These are phyloP conservation scores for Myotisia sp. DNA, from an alignment of 2,329 filamentous ascomycete genomes.

Conservation along the genomic window DNA sequence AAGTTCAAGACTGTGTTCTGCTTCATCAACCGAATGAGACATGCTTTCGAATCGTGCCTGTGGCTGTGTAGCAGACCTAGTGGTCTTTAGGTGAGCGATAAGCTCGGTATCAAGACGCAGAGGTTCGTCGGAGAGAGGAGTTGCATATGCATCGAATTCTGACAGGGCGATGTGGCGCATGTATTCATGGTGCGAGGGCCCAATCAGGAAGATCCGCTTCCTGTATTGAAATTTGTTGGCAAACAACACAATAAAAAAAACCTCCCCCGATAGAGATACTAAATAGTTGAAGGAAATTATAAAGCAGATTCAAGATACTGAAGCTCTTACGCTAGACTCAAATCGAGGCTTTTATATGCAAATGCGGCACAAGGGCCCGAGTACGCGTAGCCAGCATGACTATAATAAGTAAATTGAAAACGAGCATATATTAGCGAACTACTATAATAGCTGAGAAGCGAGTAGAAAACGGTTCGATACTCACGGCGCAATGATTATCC, in stretches of 20 bases:
- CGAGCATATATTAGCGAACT: slow-evolving; percentile 14
- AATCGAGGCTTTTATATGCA: slow-evolving; percentile 81
- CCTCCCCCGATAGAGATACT: background rate
- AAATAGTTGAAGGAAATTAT: too few species aligned
- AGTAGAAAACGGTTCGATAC: slow-evolving; percentile 20
- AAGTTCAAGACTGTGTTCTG: slow-evolving; percentile 92
- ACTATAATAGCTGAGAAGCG: background rate
- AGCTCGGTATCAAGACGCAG: slow-evolving; percentile 32
- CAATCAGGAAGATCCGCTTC: slow-evolving; percentile 82
- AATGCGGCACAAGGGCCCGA: slow-evolving; percentile 86
- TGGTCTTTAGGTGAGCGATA: slow-evolving; percentile 25
- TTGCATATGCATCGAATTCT: slow-evolving; percentile 43
- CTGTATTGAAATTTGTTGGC: slow-evolving; percentile 24
- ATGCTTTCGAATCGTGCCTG: slow-evolving; percentile 39
- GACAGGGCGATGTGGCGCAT: slow-evolving; percentile 65
- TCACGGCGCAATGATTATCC: slow-evolving; percentile 87
- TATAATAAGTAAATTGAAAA: too few species aligned
- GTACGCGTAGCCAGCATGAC: slow-evolving; percentile 86
- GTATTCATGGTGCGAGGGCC: slow-evolving; percentile 80
- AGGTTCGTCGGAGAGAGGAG: slow-evolving; percentile 30
- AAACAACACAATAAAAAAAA: background rate
- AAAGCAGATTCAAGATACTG: too few species aligned
- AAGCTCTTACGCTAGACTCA: slow-evolving; percentile 58
- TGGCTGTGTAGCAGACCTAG: slow-evolving; percentile 18
- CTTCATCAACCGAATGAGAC: slow-evolving; percentile 51